Evolutionary conservation across 179 eudicot genomes (phyloP).

Genomic region (Heliamphora pulchella): DNA sequence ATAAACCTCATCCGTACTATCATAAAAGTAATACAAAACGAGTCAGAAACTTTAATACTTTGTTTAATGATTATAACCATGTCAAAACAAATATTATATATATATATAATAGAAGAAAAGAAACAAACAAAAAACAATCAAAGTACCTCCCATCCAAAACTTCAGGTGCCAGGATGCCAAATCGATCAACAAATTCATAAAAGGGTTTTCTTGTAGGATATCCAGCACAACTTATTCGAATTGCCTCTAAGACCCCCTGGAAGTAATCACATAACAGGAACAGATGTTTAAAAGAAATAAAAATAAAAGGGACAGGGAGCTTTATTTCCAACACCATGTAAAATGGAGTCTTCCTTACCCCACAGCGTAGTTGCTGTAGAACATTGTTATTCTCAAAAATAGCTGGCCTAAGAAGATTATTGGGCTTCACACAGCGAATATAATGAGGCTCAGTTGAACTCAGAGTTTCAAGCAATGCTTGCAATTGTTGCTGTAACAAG

Average conservation of each 20-base stretch:
- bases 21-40: conserved; percentile 10
- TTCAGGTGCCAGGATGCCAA: conserved; percentile 99
- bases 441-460: conserved; percentile 96
- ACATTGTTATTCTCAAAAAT: conserved; percentile 86
- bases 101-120: neutral
- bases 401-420: conserved; percentile 86
- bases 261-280: neutral
- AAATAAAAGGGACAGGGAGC: neutral
- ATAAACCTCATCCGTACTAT: conserved; percentile 79
- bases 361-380: conserved; percentile 91
- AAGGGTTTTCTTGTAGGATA: conserved; percentile 96
- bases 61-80: neutral
- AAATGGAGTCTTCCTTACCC: conserved; percentile 47
- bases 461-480: conserved; percentile 91
- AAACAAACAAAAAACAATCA: neutral
- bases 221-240: conserved; percentile 98
- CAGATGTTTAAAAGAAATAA: neutral
- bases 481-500: conserved; percentile 87
- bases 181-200: conserved; percentile 84
- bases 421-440: conserved; percentile 99
- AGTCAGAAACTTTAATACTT: neutral
- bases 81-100: neutral
- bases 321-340: neutral
- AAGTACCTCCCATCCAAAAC: conserved; percentile 75
- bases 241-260: conserved; percentile 99